Evolutionary conservation across 257 asterid species (phyloP).

Genomic region (Nicotiana paniculata): DNA sequence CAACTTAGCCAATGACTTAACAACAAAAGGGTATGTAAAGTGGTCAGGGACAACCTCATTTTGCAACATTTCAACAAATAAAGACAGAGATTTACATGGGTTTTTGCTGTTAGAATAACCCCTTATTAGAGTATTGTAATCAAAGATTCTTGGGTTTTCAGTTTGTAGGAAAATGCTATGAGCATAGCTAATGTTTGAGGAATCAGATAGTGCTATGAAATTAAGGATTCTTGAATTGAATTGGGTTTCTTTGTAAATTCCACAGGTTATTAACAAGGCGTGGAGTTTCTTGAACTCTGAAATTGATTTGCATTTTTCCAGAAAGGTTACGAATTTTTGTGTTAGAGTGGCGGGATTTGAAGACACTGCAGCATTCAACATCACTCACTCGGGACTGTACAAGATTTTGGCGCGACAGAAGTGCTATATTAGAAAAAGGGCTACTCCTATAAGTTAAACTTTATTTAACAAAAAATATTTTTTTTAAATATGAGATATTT

Average conservation of each 20-base stretch:
- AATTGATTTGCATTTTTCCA: constrained; percentile 37
- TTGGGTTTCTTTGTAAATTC: constrained; percentile 34
- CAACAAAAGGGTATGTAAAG: constrained; percentile 64
- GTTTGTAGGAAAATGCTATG: constrained; percentile 39
- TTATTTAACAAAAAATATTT: no score
- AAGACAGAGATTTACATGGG: constrained; percentile 32
- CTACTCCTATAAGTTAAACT: no score
- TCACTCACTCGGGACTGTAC: background rate
- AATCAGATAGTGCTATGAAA: constrained; percentile 23
- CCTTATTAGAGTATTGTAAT: constrained; percentile 53
- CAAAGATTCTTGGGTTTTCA: constrained; percentile 36
- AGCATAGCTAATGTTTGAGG: constrained; percentile 36
- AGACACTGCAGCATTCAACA: background rate
- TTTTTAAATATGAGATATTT: no score
- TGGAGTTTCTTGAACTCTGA: constrained; percentile 53
- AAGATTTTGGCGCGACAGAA: no score
- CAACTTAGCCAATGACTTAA: constrained; percentile 49
- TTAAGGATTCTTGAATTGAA: constrained; percentile 43
- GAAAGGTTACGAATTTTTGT: constrained; percentile 17
- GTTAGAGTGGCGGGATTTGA: background rate
- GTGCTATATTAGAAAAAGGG: no score
- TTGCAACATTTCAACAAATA: constrained; percentile 35
- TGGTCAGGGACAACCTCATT: constrained; percentile 40
- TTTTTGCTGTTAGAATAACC: constrained; percentile 43
- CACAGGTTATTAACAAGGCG: constrained; percentile 38